Conservation (phyloP, 306 rosid species). For the Fragaria iinumae region DNA sequence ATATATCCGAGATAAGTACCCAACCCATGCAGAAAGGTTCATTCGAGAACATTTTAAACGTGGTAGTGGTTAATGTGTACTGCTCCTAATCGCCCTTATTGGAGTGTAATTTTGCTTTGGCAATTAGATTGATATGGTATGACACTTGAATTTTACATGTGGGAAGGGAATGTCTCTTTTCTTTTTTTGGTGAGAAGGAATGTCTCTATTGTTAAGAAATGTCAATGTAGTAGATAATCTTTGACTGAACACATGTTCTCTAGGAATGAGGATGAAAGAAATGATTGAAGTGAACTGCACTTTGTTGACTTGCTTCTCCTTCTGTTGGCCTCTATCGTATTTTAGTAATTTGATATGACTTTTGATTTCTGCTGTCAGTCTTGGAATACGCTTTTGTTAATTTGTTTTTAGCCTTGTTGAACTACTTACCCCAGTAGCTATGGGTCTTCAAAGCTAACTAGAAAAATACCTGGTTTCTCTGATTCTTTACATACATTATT, state of each 20-base stretch:
- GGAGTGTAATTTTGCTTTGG: constrained; percentile 20
- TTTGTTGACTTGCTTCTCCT: constrained; percentile 47
- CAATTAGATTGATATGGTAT: neutral
- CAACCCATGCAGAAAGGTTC: constrained; percentile 71
- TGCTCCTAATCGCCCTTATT: constrained; percentile 19
- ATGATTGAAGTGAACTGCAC: constrained; percentile 43
- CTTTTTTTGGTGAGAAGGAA: neutral
- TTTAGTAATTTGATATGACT: constrained; percentile 21
- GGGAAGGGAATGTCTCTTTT: neutral
- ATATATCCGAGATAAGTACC: constrained; percentile 72
- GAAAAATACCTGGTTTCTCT: neutral
- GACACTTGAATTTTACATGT: constrained; percentile 5
- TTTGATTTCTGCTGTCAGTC: neutral
- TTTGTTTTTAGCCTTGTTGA: constrained; percentile 3
- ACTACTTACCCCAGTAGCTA: neutral
- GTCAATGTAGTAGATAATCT: constrained; percentile 45
- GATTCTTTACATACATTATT: neutral
- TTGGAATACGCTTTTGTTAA: constrained; percentile 7
- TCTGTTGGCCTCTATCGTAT: constrained; percentile 27
- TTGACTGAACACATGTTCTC: constrained; percentile 31
- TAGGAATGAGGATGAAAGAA: constrained; percentile 33
- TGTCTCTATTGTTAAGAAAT: constrained; percentile 11
- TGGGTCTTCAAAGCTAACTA: neutral
- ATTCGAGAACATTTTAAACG: constrained; percentile 78
- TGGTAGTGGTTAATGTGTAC: constrained; percentile 46